phyloP scores from a whole-genome alignment of 75 land plant species.

The Cryptomeria japonica region DNA sequence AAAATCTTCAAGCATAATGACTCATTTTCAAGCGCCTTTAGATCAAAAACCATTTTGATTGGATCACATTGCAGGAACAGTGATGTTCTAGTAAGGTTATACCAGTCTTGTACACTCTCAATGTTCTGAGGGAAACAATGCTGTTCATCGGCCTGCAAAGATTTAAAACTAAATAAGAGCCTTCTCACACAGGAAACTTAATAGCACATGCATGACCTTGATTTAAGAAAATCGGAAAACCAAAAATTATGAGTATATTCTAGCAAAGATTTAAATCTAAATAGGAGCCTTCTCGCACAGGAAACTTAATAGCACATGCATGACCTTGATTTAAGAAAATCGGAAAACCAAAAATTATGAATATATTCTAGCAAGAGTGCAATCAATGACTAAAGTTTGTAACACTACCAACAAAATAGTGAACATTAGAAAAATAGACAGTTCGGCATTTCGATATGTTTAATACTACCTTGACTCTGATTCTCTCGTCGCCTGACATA shows the following conservation, averaged over 20 bases:
- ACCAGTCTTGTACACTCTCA: neutral
- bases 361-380: neutral
- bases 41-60: neutral
- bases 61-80: neutral
- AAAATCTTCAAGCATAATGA: neutral
- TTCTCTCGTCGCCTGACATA: conserved; percentile 39
- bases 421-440: neutral
- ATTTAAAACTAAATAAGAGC: neutral
- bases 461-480: conserved; percentile 15
- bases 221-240: too few species aligned
- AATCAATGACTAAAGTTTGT: neutral
- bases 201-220: neutral
- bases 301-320: neutral
- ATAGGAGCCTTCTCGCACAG: neutral
- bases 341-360: neutral
- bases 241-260: too few species aligned
- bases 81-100: neutral
- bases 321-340: neutral
- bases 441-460: neutral
- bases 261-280: neutral
- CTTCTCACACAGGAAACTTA: neutral
- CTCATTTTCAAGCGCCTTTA: neutral
- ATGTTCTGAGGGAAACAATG: neutral
- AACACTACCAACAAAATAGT: neutral
- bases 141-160: neutral